phyloP scores from a whole-genome alignment of 192 early-diverging fungal genomes.

The Entomortierella chlamydospora region DNA sequence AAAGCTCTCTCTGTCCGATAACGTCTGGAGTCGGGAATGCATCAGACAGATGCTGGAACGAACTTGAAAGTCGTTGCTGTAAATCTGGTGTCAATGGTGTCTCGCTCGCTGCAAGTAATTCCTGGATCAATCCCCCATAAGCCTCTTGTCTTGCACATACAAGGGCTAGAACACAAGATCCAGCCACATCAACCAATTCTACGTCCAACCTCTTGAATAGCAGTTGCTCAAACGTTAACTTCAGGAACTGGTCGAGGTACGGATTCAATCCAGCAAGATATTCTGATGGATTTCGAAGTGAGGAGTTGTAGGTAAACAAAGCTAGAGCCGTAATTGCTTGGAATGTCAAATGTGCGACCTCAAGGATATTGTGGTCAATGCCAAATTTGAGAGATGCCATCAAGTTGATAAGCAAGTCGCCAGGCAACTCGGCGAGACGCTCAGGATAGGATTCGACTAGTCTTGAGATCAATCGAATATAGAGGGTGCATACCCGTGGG shows the following conservation, averaged over 20 bases:
- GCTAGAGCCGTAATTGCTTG: constrained; percentile 74
- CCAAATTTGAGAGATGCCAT: constrained; percentile 74
- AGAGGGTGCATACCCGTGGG: constrained; percentile 71
- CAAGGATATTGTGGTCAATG: constrained; percentile 67
- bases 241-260: constrained; percentile 64
- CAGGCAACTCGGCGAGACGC: constrained; percentile 62
- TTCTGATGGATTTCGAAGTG: constrained; percentile 23
- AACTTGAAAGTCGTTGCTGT: constrained; percentile 55
- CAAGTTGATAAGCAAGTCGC: constrained; percentile 62
- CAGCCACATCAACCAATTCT: constrained; percentile 68
- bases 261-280: constrained; percentile 19
- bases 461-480: constrained; percentile 72
- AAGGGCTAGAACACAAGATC: constrained; percentile 69
- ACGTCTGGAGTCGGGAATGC: constrained; percentile 51
- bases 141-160: constrained; percentile 62
- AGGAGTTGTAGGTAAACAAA: constrained; percentile 65
- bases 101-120: constrained; percentile 64
- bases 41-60: constrained; percentile 58
- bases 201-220: constrained; percentile 74
- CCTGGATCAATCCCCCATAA: constrained; percentile 63
- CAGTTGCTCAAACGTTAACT: constrained; percentile 64
- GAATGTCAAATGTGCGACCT: constrained; percentile 68
- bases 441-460: constrained; percentile 75
- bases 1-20: constrained; percentile 36
- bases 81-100: constrained; percentile 57